Base-by-base conservation (phyloP, 805 yeast species). In the Myxozyma vanderwaltii region DNA sequence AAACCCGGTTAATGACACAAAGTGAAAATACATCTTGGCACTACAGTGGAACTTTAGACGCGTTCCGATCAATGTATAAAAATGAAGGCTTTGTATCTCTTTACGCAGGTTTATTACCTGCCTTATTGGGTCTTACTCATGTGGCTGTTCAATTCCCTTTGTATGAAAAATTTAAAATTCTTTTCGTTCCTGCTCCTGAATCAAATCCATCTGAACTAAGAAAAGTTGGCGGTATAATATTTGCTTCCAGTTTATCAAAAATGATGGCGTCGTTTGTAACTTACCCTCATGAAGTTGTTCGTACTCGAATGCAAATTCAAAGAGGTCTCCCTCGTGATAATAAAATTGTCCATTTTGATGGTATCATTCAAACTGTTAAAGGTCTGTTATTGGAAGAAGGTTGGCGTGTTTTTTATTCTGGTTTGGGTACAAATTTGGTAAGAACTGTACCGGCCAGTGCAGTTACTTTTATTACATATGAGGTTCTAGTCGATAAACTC, bases 121-220 rank as follows among this genome's bases (percentile, higher is more conserved):
- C 97, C 0, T 77, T 92, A 58, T 82, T 92, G 67, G 99, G 99
- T 0, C 79, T 92, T 33, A 77, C 89, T 41, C 98, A 92, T 72
- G 98, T 92, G 45, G 98, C 97, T 0, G 88, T 92, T 53, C 98
- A 92, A 74, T 92, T 92, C 79, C 98, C 98, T 31, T 83, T 91
- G 8, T 92, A 92, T 72, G 99, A 92, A 70, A 79, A 83, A 66
- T 77, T 92, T 64, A 92, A 92, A 70, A 71, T 72, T 21, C n/a
- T 77, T 33, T 78, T 88, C 29, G 71, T 70, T 27, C 75, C 77
- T 50, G 69, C 67, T 23, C 57, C 52, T 38, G 70, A 68, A 54
- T 66, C 68, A 61, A 65, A 43, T 55, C 39, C 58, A 12, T 15
- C 58, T 15, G 59, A 55, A 21, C 33, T 57, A 39, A 36, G 54